Percentiles rank a stretch among this genome's conserved stretches.
Evolutionary conservation across 768 basidiomycete genomes (phyloP).

Genomic region (Daedaleopsis sinensis): DNA sequence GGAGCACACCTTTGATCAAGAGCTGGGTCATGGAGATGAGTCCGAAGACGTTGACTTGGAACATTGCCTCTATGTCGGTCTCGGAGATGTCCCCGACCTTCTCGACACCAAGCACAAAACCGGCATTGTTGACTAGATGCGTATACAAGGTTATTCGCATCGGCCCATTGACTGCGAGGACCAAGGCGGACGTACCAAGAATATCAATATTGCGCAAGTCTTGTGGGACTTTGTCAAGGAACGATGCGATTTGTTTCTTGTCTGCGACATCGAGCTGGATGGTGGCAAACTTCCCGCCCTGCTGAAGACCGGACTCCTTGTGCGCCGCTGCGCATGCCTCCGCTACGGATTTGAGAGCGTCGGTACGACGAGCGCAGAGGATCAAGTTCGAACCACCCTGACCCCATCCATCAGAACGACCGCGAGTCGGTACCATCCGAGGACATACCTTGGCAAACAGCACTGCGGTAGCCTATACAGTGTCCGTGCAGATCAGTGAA

Average conservation of each 20-base stretch:
- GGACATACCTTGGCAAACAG: slow-evolving; percentile 82
- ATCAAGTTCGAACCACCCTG: slow-evolving; percentile 89
- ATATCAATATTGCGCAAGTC: slow-evolving; percentile 79
- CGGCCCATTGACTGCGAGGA: not conserved
- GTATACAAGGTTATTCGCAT: slow-evolving; percentile 27
- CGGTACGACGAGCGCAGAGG: slow-evolving; percentile 76
- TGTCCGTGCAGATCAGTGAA: not conserved
- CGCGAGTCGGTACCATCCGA: too few relatives aligned
- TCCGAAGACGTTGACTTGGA: slow-evolving; percentile 67
- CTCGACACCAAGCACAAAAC: slow-evolving; percentile 88
- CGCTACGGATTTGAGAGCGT: slow-evolving; percentile 71
- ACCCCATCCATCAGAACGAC: not conserved
- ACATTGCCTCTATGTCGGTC: slow-evolving; percentile 71
- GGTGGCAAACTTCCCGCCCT: slow-evolving; percentile 77
- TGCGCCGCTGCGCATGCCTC: slow-evolving; percentile 71
- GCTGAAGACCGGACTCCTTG: slow-evolving; percentile 67
- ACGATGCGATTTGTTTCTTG: slow-evolving; percentile 64
- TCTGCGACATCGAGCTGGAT: slow-evolving; percentile 83
- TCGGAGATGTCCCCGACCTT: slow-evolving; percentile 82
- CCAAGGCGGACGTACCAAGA: slow-evolving; percentile 57
- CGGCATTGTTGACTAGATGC: slow-evolving; percentile 73
- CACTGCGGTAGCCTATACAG: slow-evolving; percentile 74
- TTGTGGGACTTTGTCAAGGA: slow-evolving; percentile 73
- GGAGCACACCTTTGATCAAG: slow-evolving; percentile 31
- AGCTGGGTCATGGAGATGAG: slow-evolving; percentile 84